phyloP scores from a whole-genome alignment of 345 rosid genomes.

The Salix arbutifolia region DNA sequence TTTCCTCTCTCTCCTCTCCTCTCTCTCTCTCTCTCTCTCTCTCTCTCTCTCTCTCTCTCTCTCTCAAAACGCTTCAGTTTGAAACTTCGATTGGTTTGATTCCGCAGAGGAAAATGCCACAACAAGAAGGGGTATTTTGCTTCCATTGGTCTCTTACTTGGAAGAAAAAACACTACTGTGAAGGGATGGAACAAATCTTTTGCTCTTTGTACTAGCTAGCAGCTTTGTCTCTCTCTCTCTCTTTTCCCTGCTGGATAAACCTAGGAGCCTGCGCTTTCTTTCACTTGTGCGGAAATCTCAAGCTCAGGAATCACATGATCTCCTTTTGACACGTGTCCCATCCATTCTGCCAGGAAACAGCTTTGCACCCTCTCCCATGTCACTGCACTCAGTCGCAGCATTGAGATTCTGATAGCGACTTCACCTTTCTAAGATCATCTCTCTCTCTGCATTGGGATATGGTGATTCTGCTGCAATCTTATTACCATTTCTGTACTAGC shows the following conservation, averaged over 20 bases:
- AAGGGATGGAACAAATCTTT: no score
- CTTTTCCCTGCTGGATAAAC: not conserved
- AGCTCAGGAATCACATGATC: not conserved
- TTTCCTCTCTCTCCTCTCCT: no score
- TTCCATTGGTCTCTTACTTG: no score
- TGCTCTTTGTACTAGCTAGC: no score
- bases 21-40: no score
- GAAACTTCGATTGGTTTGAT: no score
- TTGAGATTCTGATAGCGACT: slow-evolving; percentile 10
- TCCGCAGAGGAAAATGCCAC: no score
- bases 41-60: no score
- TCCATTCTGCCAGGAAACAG: not conserved
- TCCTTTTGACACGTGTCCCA: not conserved
- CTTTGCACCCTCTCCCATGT: not conserved
- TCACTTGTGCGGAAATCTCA: not conserved
- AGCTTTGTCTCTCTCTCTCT: no score
- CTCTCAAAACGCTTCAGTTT: no score
- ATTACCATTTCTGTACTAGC: not conserved
- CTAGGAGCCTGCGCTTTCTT: not conserved
- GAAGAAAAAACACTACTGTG: no score
- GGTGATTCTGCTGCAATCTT: not conserved
- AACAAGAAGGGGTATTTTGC: no score
- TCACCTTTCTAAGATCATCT: not conserved
- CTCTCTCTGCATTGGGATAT: not conserved
- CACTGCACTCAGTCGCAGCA: not conserved